These are phyloP conservation scores for Friedmanniomyces endolithicus DNA, from an alignment of 495 filamentous ascomycete species.

Conservation along the genomic window DNA sequence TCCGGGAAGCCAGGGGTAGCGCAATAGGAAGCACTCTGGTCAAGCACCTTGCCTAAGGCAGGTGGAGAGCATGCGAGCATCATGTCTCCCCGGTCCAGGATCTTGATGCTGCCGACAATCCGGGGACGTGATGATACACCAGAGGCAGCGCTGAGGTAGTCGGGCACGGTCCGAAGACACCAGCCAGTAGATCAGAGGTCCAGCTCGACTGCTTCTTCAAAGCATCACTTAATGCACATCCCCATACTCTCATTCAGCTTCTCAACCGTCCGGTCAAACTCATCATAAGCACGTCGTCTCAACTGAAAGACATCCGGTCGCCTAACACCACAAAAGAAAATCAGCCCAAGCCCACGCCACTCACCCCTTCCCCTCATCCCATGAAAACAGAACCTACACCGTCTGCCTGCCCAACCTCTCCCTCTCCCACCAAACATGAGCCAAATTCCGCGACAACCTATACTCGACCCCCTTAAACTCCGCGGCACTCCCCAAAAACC, in stretches of 20 bases:
- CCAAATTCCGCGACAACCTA: conserved; percentile 61
- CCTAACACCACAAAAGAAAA: background rate
- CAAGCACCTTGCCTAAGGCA: too few species aligned
- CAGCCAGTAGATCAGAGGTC: background rate
- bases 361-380: background rate
- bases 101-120: background rate
- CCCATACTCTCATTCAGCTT: conserved; percentile 34
- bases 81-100: background rate
- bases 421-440: conserved; percentile 46
- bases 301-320: background rate
- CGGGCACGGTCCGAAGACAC: background rate
- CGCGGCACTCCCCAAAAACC: conserved; percentile 62
- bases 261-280: conserved; percentile 27
- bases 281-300: conserved; percentile 23
- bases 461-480: conserved; percentile 62
- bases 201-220: background rate
- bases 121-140: too few species aligned
- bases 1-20: too few species aligned
- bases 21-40: too few species aligned
- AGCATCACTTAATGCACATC: conserved; percentile 23
- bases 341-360: background rate
- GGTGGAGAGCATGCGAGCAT: too few species aligned
- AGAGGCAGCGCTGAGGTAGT: too few species aligned
- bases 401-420: conserved; percentile 13
- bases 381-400: background rate